These are phyloP conservation scores for Sugiyamaella chiloensis DNA, from an alignment of 805 yeast genomes.

Conservation along the genomic window DNA sequence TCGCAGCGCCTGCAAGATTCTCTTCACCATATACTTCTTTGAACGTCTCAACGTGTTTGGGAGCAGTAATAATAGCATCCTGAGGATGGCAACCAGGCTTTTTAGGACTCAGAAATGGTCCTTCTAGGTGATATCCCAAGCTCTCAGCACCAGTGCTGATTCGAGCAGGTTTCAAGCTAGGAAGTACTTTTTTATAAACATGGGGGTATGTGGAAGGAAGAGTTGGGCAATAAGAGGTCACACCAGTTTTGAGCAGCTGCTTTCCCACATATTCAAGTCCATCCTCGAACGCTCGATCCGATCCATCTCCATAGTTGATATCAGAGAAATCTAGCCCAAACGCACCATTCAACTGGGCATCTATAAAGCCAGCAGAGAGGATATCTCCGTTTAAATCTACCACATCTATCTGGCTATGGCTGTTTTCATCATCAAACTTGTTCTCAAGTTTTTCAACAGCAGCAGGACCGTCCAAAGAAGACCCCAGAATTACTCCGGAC, in stretches of 20 bases:
- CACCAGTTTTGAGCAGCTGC: constrained; percentile 47
- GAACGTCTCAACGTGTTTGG: constrained; percentile 30
- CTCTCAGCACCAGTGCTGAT: constrained; percentile 28
- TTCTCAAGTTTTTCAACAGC: constrained; percentile 3
- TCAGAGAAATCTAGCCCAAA: constrained; percentile 53
- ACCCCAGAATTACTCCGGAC: constrained; percentile 41
- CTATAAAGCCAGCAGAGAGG: constrained; percentile 55
- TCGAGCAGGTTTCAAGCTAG: constrained; percentile 40
- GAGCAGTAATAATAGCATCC: constrained; percentile 46
- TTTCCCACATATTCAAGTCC: constrained; percentile 20
- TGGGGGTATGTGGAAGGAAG: constrained; percentile 50
- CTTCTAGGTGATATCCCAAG: constrained; percentile 59
- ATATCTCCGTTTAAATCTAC: constrained; percentile 48
- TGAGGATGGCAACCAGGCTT: constrained; percentile 53
- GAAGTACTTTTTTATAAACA: constrained; percentile 48
- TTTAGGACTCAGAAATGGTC: constrained; percentile 50
- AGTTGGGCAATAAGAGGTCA: constrained; percentile 56
- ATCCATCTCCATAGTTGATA: constrained; percentile 34
- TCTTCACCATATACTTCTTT: constrained; percentile 41
- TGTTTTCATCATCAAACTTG: neutral
- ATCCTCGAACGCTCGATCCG: constrained; percentile 21
- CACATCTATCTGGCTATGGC: constrained; percentile 19
- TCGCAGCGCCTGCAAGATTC: constrained; percentile 35
- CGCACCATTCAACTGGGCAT: constrained; percentile 57
- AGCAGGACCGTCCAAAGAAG: constrained; percentile 25